Evolutionary conservation across 2,329 filamentous ascomycete species (phyloP).

Genomic region (Tolypocladium album): DNA sequence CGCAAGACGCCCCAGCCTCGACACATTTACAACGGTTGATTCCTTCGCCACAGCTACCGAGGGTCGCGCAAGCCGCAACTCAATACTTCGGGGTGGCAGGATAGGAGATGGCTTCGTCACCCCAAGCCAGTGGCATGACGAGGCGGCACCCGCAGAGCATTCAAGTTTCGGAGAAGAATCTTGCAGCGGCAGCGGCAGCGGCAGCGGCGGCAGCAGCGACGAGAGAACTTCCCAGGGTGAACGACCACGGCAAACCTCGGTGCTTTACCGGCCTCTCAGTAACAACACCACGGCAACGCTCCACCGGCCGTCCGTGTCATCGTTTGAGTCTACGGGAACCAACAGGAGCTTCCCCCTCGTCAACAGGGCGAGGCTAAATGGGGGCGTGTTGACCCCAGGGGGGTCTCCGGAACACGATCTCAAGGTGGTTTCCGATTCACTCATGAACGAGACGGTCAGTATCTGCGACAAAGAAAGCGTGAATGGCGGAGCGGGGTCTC

Average conservation of each 20-base stretch:
- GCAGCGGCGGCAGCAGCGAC: slow-evolving; percentile 10
- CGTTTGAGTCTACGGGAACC: slow-evolving; percentile 47
- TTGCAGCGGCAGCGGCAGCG: slow-evolving; percentile 2
- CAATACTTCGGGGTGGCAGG: slow-evolving; percentile 9
- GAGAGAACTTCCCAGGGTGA: slow-evolving; percentile 8
- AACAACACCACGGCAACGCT: slow-evolving; percentile 23
- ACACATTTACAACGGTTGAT: slow-evolving; percentile 31
- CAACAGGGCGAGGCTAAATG: slow-evolving; percentile 35
- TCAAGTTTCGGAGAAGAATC: slow-evolving; percentile 13
- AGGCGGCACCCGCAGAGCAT: slow-evolving; percentile 10
- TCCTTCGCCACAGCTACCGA: slow-evolving; percentile 49
- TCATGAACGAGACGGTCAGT: slow-evolving; percentile 37
- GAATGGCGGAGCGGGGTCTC: slow-evolving; percentile 19
- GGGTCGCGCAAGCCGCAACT: slow-evolving; percentile 29
- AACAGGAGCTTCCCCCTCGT: slow-evolving; percentile 53
- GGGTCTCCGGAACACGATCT: slow-evolving; percentile 39
- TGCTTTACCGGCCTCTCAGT: slow-evolving; percentile 32
- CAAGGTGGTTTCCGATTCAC: slow-evolving; percentile 33
- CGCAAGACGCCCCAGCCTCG: slow-evolving; percentile 33
- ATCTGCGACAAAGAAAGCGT: slow-evolving; percentile 24
- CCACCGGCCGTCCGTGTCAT: slow-evolving; percentile 47
- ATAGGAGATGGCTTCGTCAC: slow-evolving; percentile 10
- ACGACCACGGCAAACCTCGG: slow-evolving; percentile 19
- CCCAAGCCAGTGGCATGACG: slow-evolving; percentile 9
- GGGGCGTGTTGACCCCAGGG: slow-evolving; percentile 34